phyloP scores from a whole-genome alignment of 1,284 basidiomycete genomes.

The Uromyces viciae-fabae region DNA sequence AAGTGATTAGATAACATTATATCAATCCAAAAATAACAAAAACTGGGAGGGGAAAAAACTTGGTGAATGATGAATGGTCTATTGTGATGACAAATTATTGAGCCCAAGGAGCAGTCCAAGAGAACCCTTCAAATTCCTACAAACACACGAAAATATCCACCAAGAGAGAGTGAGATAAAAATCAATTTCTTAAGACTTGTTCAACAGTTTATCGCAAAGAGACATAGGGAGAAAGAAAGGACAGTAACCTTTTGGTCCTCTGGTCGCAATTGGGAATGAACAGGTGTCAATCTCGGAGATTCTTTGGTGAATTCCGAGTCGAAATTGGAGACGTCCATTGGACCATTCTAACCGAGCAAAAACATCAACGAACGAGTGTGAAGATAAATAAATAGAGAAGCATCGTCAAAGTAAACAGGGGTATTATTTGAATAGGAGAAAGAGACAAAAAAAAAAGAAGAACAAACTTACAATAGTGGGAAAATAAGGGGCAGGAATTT shows the following conservation, averaged over 20 bases:
- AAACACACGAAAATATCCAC: background rate
- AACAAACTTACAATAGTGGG: conserved; percentile 74
- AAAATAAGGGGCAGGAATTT: conserved; percentile 94
- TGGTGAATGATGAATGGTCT: too few relatives aligned
- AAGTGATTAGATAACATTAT: too few relatives aligned
- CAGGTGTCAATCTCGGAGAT: conserved; percentile 94
- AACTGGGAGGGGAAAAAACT: too few relatives aligned
- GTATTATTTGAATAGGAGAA: background rate
- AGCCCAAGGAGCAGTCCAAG: conserved; percentile 60
- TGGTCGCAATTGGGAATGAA: conserved; percentile 86
- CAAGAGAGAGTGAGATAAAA: background rate
- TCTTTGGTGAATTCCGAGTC: conserved; percentile 96
- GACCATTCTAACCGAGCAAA: conserved; percentile 45
- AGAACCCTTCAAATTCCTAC: conserved; percentile 86
- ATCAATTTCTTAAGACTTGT: too few relatives aligned
- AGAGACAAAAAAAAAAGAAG: background rate
- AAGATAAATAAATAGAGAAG: background rate
- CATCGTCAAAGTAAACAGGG: too few relatives aligned
- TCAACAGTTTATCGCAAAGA: too few relatives aligned
- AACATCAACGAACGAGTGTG: background rate
- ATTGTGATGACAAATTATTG: too few relatives aligned
- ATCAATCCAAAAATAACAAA: background rate
- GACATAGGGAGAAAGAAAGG: conserved; percentile 49
- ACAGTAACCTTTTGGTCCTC: conserved; percentile 70
- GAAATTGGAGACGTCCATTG: conserved; percentile 69